Evolutionary conservation across 2,329 filamentous ascomycete species (phyloP).

Genomic region (Colletotrichum camelliae): DNA sequence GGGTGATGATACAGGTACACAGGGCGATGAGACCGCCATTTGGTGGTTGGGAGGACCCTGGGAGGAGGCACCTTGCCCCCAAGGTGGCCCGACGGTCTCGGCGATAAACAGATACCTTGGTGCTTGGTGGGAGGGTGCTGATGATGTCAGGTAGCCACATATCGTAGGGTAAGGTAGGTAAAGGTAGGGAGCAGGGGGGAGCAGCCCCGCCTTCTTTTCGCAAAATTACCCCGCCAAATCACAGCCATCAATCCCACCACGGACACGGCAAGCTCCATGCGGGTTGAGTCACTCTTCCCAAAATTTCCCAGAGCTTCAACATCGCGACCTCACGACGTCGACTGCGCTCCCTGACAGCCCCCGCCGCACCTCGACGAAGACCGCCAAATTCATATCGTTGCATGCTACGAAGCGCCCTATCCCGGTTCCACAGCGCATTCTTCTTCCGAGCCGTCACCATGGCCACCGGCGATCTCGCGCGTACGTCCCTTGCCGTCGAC

Average conservation of each 20-base stretch:
- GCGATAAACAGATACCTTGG: not conserved
- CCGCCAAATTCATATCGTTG: not conserved
- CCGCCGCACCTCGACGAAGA: not conserved
- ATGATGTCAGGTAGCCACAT: not conserved
- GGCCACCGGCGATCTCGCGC: slow-evolving; percentile 14
- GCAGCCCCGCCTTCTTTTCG: not conserved
- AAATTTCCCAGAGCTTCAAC: slow-evolving; percentile 17
- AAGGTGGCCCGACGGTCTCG: not conserved
- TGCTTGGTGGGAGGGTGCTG: not conserved
- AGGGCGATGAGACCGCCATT: slow-evolving; percentile 10
- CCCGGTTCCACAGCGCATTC: not conserved
- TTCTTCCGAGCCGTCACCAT: not conserved
- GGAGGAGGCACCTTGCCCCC: not conserved
- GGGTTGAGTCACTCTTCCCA: slow-evolving; percentile 18
- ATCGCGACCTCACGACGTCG: not conserved
- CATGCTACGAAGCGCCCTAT: not conserved
- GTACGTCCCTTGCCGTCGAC: not conserved
- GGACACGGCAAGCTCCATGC: slow-evolving; percentile 11
- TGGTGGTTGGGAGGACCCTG: slow-evolving; percentile 9
- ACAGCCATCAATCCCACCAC: slow-evolving; percentile 4
- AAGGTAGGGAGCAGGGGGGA: not conserved
- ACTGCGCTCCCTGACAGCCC: not conserved
- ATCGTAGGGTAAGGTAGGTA: not conserved
- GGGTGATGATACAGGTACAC: not conserved
- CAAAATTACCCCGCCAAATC: slow-evolving; percentile 19